phyloP scores from a whole-genome alignment of 805 yeast species.

The Ogataea zsoltii region DNA sequence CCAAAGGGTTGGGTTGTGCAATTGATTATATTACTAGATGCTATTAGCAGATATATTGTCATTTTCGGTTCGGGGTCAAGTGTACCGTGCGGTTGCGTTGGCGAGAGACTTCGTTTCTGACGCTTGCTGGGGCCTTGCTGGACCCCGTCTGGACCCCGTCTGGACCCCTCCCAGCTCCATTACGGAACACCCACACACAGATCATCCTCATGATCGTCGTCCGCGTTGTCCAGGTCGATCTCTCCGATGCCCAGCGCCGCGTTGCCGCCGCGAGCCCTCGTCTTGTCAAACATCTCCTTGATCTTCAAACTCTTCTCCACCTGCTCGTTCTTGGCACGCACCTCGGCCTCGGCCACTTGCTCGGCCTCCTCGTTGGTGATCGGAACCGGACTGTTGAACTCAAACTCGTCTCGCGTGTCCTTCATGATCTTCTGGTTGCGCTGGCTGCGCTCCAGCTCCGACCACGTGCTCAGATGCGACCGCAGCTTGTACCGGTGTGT shows the following conservation, averaged over 20 bases:
- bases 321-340: constrained; percentile 42
- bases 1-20: too few species aligned
- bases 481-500: constrained; percentile 55
- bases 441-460: constrained; percentile 43
- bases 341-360: constrained; percentile 43
- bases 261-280: constrained; percentile 5
- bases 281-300: constrained; percentile 38
- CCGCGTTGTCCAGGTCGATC: constrained; percentile 19
- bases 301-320: constrained; percentile 44
- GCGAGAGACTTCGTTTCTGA: too few species aligned
- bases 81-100: too few species aligned
- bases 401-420: constrained; percentile 29
- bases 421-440: constrained; percentile 25
- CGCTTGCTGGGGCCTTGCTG: too few species aligned
- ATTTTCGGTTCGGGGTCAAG: too few species aligned
- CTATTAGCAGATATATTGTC: too few species aligned
- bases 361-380: constrained; percentile 27
- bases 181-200: constrained; percentile 5
- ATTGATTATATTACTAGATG: too few species aligned
- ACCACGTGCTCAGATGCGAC: constrained; percentile 74
- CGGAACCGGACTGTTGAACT: constrained; percentile 24
- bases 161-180: too few species aligned
- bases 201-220: constrained; percentile 26
- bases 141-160: too few species aligned
- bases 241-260: not conserved